Evolutionary conservation across 2,329 filamentous ascomycete genomes (phyloP).

Genomic region (Akanthomyces muscarius): DNA sequence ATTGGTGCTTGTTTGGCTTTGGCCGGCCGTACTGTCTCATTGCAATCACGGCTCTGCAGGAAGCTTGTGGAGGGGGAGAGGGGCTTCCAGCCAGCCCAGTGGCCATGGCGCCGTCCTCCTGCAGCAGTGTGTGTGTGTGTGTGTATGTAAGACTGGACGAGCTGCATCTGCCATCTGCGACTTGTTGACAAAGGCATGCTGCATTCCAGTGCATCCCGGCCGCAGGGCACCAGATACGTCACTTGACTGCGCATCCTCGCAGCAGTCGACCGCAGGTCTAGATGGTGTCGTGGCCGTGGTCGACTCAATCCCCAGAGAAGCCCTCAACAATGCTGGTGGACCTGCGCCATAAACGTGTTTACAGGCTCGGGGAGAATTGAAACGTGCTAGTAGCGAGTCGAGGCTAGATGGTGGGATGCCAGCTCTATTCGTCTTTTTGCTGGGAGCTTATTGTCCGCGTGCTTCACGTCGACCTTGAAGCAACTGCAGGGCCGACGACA

Average conservation of each 20-base stretch:
- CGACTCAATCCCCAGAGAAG: background rate
- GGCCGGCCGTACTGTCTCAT: slow-evolving; percentile 9
- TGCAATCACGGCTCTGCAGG: slow-evolving; percentile 3
- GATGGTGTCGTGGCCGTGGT: background rate
- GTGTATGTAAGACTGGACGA: background rate
- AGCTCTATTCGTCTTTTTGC: background rate
- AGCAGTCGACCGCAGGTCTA: background rate
- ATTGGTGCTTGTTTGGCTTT: background rate
- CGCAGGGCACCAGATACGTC: background rate
- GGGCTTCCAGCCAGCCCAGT: background rate
- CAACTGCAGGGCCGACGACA: background rate
- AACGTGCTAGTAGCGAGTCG: background rate
- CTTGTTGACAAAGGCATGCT: slow-evolving; percentile 3
- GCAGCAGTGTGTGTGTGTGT: too few relatives aligned
- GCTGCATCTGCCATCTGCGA: background rate
- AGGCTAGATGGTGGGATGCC: background rate
- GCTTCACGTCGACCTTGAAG: background rate
- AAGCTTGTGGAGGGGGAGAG: background rate
- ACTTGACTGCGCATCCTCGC: background rate
- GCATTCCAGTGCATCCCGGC: slow-evolving; percentile 5
- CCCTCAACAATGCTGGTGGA: background rate
- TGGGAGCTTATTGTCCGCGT: background rate
- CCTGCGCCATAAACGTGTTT: background rate
- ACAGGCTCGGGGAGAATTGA: background rate
- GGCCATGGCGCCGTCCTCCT: too few relatives aligned